phyloP scores from a whole-genome alignment of 257 asterid species.

The Nicotiana paniculata region DNA sequence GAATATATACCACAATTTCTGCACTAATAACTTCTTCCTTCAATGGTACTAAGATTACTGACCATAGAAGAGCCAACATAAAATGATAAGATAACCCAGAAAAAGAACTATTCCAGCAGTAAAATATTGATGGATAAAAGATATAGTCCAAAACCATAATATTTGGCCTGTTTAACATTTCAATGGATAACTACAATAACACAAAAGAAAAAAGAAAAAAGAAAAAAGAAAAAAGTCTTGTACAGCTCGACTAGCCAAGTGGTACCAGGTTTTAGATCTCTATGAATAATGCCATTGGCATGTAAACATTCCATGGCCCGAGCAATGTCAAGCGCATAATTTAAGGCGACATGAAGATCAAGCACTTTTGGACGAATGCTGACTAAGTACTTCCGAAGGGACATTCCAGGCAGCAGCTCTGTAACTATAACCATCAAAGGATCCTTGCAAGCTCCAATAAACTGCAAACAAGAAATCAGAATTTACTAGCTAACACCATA shows the following conservation, averaged over 20 bases:
- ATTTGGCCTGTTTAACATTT: constrained; percentile 2
- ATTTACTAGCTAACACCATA: not conserved
- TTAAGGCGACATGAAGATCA: constrained; percentile 66
- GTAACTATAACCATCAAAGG: constrained; percentile 96
- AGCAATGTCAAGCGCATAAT: constrained; percentile 86
- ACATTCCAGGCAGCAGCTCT: constrained; percentile 93
- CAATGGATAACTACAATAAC: constrained; percentile 13
- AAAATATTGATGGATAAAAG: not conserved
- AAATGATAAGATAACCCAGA: not conserved
- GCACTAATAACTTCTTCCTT: constrained; percentile 4
- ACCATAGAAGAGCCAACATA: constrained; percentile 6
- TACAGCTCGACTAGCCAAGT: constrained; percentile 28
- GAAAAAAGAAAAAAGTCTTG: constrained; percentile 2
- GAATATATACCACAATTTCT: not conserved
- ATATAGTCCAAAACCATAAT: constrained; percentile 5
- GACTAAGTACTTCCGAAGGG: constrained; percentile 78
- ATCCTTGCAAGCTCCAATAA: constrained; percentile 97
- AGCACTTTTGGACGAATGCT: constrained; percentile 75
- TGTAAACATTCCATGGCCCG: constrained; percentile 92
- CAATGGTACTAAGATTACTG: not conserved
- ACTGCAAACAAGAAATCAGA: constrained; percentile 40
- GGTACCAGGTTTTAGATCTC: constrained; percentile 97
- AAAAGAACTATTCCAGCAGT: not conserved
- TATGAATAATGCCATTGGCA: constrained; percentile 88
- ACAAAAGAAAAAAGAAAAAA: not conserved